Evolutionary conservation across 192 early-diverging fungal species (phyloP), one percentile per base, ranked within the genome.

Genomic region (Helicostylum pulchrum): DNA sequence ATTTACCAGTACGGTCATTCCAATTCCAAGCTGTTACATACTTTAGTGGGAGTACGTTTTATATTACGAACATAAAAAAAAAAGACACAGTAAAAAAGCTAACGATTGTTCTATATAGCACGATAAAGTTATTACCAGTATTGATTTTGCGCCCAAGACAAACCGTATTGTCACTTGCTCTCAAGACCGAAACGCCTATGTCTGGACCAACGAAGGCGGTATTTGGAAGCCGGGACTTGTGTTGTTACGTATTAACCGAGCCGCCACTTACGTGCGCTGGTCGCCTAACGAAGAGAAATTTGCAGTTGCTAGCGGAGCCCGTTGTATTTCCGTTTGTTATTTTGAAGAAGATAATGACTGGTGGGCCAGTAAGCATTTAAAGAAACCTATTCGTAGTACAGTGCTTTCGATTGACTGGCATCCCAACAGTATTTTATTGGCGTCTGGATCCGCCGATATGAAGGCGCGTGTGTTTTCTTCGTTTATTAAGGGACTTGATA

Each of bases 151-250:
- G 19, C 93, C 93, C 63, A 84, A 87, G 56, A 90, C 95, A 47
- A 97, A 98, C 83, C 83, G 90, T 30, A 91, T 99, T 43, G 97
- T 99, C 11, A 92, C 94, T 36, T 96, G 95, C 79, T 96, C 94
- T 45, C 97, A 99, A 80, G 97, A 99, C 79, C 86, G 95, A 63
- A 99, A 99, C 70, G 95, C 95, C 20, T 99, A 99, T 73, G 97
- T 99, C 42, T 99, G 97, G 97, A 90, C 83, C 30, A 76, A 87
- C 21, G 93, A 95, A 61, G 61, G 67, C 1, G 67, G 68, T 17
- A 66, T 70, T 14, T 99, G 97, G 97, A 91, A 91, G 67, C 94
- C 93, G 20, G 90, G 87, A 32, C 79, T 98, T 17, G 97, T 98
- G 17, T 85, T 95, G 31, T 79, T 98, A 62, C 92, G 95, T 53